Conservation (phyloP, 345 rosid genomes). For the Populus deltoides region DNA sequence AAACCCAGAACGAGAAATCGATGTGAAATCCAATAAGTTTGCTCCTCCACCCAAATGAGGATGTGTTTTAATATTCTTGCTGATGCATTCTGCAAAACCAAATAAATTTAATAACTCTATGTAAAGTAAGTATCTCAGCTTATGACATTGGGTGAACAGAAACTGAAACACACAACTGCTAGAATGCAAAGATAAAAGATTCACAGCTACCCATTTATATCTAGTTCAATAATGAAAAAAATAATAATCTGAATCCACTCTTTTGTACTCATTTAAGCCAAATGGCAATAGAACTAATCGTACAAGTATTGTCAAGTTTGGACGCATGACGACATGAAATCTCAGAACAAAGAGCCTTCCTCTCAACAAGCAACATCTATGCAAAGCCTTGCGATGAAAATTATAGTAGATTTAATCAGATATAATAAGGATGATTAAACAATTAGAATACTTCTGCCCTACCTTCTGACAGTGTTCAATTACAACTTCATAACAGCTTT, state of each 20-base stretch:
- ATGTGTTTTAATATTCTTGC: slow-evolving; percentile 53
- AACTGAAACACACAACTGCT: not conserved
- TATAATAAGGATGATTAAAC: too few relatives aligned
- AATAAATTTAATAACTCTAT: not conserved
- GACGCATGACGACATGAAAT: not conserved
- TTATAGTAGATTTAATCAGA: not conserved
- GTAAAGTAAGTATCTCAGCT: not conserved
- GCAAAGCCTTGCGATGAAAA: not conserved
- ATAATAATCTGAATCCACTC: not conserved
- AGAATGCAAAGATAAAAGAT: not conserved
- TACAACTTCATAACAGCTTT: not conserved
- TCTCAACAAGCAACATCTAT: not conserved
- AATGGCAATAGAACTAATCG: not conserved
- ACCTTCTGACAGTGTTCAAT: not conserved
- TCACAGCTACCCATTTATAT: not conserved
- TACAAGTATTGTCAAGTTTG: not conserved
- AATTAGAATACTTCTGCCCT: not conserved
- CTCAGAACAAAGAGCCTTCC: not conserved
- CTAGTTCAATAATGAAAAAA: not conserved
- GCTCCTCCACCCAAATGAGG: slow-evolving; percentile 88
- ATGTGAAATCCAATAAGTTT: slow-evolving; percentile 87
- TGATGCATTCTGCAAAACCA: slow-evolving; percentile 57
- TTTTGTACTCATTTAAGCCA: not conserved
- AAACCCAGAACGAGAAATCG: slow-evolving; percentile 88
- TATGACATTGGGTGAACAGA: not conserved